These are phyloP conservation scores for Entomortierella beljakovae DNA, from an alignment of 192 early-diverging fungal genomes.

Conservation along the genomic window DNA sequence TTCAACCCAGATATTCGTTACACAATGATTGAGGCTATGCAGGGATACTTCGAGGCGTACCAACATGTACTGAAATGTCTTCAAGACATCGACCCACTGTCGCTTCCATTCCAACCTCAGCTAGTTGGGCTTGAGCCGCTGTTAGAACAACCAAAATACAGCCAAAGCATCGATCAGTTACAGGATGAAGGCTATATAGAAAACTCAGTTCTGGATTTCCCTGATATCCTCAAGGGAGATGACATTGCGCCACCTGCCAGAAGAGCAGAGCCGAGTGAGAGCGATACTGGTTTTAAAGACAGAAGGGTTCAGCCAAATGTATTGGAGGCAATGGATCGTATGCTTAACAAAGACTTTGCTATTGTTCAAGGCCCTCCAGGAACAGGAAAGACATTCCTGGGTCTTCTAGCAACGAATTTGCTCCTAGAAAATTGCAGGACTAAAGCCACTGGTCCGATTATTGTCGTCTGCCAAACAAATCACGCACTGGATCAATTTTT, in stretches of 20 bases:
- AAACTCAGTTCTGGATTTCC: constrained; percentile 18
- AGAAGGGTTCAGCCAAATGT: constrained; percentile 45
- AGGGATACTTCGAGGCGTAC: constrained; percentile 59
- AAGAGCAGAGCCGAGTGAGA: too few relatives aligned
- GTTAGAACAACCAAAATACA: constrained; percentile 55
- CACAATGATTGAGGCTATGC: constrained; percentile 57
- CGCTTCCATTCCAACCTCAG: constrained; percentile 57
- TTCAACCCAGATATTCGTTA: constrained; percentile 43
- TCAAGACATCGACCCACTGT: constrained; percentile 51
- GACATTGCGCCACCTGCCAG: background rate
- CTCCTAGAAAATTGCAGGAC: constrained; percentile 53
- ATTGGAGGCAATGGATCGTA: constrained; percentile 57
- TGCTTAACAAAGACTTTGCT: constrained; percentile 58
- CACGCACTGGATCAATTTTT: constrained; percentile 63
- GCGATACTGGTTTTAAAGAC: background rate
- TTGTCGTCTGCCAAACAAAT: constrained; percentile 70
- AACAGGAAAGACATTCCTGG: constrained; percentile 70
- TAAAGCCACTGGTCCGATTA: constrained; percentile 48
- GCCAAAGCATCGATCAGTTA: background rate
- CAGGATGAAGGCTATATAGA: constrained; percentile 15
- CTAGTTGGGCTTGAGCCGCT: constrained; percentile 52
- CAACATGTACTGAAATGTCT: constrained; percentile 60
- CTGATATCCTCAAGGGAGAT: constrained; percentile 9
- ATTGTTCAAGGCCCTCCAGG: constrained; percentile 71
- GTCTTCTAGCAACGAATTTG: constrained; percentile 58